A percentile compares a stretch with the other conserved stretches of the same genome.
Conservation (phyloP, 306 rosid species). For the Sindora glabra region DNA sequence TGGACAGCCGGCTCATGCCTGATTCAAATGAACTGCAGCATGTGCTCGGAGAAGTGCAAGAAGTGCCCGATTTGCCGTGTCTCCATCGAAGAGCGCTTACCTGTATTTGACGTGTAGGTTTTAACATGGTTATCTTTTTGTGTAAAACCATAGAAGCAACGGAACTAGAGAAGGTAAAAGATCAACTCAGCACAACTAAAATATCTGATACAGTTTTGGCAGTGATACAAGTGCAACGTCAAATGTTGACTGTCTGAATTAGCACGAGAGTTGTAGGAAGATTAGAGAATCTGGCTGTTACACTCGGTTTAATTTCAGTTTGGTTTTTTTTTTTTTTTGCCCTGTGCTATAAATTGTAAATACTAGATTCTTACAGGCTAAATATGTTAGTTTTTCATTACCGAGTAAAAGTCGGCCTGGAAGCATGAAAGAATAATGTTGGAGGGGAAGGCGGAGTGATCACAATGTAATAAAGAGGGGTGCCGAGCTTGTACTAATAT, state of each 20-base stretch:
- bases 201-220: conserved; percentile 28
- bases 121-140: conserved; percentile 19
- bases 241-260: conserved; percentile 20
- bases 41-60: conserved; percentile 79
- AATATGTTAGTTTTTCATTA: too few relatives aligned
- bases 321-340: conserved; percentile 11
- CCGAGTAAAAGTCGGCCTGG: too few relatives aligned
- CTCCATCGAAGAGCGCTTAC: conserved; percentile 57
- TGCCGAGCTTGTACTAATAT: too few relatives aligned
- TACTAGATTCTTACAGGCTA: conserved; percentile 14
- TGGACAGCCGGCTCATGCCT: too few relatives aligned
- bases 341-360: conserved; percentile 30
- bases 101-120: conserved; percentile 83
- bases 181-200: conserved; percentile 15
- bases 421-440: too few relatives aligned
- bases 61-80: conserved; percentile 87
- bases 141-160: conserved; percentile 23
- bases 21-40: conserved; percentile 43
- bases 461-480: too few relatives aligned
- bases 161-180: conserved; percentile 18
- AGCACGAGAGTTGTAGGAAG: conserved; percentile 16
- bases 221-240: not conserved
- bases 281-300: conserved; percentile 12
- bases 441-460: too few relatives aligned
- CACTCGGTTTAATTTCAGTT: conserved; percentile 16